Evolutionary conservation across 2,329 filamentous ascomycete species (phyloP), one percentile per base, ranked within the genome.

Genomic region (Zalaria obscura): DNA sequence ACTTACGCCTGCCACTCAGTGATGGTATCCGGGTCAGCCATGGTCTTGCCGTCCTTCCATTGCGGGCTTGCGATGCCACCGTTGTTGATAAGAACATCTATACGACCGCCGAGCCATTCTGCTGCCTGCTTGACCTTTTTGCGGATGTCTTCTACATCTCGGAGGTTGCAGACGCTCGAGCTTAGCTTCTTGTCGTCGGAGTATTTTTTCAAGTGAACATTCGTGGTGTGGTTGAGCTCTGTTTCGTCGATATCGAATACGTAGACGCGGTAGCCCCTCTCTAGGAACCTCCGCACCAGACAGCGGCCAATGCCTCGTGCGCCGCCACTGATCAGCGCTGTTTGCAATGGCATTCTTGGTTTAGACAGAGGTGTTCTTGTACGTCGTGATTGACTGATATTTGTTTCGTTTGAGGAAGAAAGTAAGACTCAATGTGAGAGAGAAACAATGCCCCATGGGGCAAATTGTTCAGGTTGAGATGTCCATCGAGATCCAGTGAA

Each of bases 31-130:
- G 54, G 50, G 40, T 58, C 52, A 37, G 54, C 51, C 47, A 62
- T 57, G 5, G 49, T 49, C 38, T 48, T 45, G 6, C 52, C 56
- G 38, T 55, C 48, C n/a, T 47, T 52, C 53, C 52, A 61, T 43
- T 40, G 55, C 38, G 51, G 56, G 45, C 35, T 48, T 39, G 41
- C 59, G 52, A 54, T 63, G 48, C 41, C 62, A 8, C 60, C 62
- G 43, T 64, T 64, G 50, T 65, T 64, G 45, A 64, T 53, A 4
- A 64, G 52, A 10, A 63, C 62, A 46, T 64, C 56, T 6, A 62
- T 55, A 5, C 47, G 41, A 35, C 52, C 52, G 4, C 44, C 47
- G 8, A 65, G 54, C 36, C 63, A 59, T 2, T 47, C 46, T 3
- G 51, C 52, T 2, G 59, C 61, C 27, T 52, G 41, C 26, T 50